phyloP scores from a whole-genome alignment of 306 rosid genomes.

The Quercus ilex region DNA sequence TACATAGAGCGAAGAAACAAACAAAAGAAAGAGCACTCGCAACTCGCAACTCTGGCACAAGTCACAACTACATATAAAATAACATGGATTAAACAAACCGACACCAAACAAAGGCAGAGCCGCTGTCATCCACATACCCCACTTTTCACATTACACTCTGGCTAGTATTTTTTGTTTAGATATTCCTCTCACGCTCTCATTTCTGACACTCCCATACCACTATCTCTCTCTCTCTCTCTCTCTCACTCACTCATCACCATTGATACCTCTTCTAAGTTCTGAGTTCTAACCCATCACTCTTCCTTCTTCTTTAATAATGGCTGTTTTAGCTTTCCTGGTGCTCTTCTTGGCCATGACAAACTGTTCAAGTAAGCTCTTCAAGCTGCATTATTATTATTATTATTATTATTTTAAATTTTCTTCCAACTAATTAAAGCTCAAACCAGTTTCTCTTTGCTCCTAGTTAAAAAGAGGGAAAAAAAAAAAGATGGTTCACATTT shows the following conservation, averaged over 20 bases:
- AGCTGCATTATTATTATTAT: not conserved
- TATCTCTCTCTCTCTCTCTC: slow-evolving; percentile 3
- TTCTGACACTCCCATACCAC: slow-evolving; percentile 33
- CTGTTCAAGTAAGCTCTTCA: slow-evolving; percentile 53
- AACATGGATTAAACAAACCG: not conserved
- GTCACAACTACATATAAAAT: not conserved
- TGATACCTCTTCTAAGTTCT: not conserved
- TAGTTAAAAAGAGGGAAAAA: too few relatives aligned
- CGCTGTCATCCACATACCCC: slow-evolving; percentile 29
- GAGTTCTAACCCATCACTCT: not conserved
- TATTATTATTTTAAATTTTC: not conserved
- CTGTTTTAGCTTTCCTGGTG: slow-evolving; percentile 40
- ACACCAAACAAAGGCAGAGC: slow-evolving; percentile 15
- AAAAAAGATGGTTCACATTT: too few relatives aligned
- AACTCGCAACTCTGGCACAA: not conserved
- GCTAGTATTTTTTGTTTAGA: slow-evolving; percentile 24
- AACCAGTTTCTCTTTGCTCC: not conserved
- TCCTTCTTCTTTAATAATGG: slow-evolving; percentile 38
- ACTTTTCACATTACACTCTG: slow-evolving; percentile 11
- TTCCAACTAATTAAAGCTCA: too few relatives aligned
- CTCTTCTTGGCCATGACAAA: slow-evolving; percentile 59
- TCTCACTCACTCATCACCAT: not conserved
- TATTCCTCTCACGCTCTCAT: slow-evolving; percentile 4
- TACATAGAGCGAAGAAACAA: not conserved
- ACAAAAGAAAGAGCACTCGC: not conserved